A percentile compares a stretch with the other conserved stretches of the same genome.
These are phyloP conservation scores for Rhizopus microsporus DNA, from an alignment of 371 early-diverging fungal genomes.

Conservation along the genomic window DNA sequence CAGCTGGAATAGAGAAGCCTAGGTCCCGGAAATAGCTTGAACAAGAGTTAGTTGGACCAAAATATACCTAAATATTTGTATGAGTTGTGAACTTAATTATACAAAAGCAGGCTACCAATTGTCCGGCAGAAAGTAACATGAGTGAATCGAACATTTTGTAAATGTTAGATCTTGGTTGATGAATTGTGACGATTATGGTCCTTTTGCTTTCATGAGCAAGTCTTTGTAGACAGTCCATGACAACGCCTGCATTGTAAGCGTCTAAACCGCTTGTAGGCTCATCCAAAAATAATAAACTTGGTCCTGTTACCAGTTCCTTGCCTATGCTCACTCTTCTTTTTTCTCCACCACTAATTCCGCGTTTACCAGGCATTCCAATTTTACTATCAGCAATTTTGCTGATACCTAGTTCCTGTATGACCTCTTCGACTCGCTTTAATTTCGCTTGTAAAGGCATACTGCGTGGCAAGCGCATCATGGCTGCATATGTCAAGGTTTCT, in stretches of 20 bases:
- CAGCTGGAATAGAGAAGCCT: conserved; percentile 71
- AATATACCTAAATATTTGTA: conserved; percentile 45
- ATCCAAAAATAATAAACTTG: conserved; percentile 40
- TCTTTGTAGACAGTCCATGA: conserved; percentile 71
- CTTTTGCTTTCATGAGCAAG: conserved; percentile 64
- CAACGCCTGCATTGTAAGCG: conserved; percentile 79
- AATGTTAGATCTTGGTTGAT: conserved; percentile 85
- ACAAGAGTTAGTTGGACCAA: conserved; percentile 54
- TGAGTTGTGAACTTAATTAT: not conserved
- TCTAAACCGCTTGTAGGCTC: conserved; percentile 66
- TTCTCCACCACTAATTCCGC: conserved; percentile 94
- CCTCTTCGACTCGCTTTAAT: conserved; percentile 57
- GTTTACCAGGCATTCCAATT: conserved; percentile 66
- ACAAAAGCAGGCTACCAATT: conserved; percentile 44
- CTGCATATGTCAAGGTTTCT: conserved; percentile 88
- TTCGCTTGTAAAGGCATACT: conserved; percentile 42
- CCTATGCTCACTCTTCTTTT: conserved; percentile 93
- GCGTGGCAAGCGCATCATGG: conserved; percentile 77
- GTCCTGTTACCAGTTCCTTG: conserved; percentile 82
- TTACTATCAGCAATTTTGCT: conserved; percentile 60
- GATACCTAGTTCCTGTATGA: conserved; percentile 73
- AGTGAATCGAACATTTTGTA: conserved; percentile 80
- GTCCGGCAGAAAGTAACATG: conserved; percentile 71
- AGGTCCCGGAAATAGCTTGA: conserved; percentile 53
- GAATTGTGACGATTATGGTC: conserved; percentile 81